Conservation (phyloP, 192 early-diverging fungal genomes). For the Mortierella hygrophila region DNA sequence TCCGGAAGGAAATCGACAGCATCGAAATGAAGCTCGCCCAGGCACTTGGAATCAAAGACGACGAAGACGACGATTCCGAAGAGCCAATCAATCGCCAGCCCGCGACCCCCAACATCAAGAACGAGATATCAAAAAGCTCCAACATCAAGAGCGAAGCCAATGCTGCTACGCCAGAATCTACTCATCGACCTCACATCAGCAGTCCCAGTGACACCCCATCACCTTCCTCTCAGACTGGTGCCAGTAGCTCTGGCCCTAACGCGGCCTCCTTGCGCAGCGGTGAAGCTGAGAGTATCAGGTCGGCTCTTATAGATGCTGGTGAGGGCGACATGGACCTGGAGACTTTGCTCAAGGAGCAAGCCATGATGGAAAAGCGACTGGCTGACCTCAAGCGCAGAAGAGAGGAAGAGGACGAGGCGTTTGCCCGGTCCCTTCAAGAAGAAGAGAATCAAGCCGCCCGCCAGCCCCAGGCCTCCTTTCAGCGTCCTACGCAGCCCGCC, state of each 20-base stretch:
- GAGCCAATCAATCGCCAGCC: background rate
- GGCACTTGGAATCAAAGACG: constrained; percentile 31
- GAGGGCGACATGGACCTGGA: constrained; percentile 39
- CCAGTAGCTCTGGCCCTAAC: background rate
- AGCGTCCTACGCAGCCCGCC: background rate
- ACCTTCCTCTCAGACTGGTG: constrained; percentile 21
- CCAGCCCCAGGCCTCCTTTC: background rate
- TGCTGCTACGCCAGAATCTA: constrained; percentile 12
- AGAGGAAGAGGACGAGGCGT: constrained; percentile 44
- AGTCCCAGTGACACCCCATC: constrained; percentile 21
- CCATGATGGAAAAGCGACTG: constrained; percentile 37
- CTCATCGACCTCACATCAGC: constrained; percentile 13
- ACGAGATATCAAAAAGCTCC: background rate
- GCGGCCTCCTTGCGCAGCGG: background rate
- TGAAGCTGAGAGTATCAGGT: constrained; percentile 21
- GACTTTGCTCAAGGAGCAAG: constrained; percentile 35
- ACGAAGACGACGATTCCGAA: constrained; percentile 13
- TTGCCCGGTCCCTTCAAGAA: constrained; percentile 41
- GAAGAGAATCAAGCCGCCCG: constrained; percentile 6
- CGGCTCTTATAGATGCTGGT: constrained; percentile 27
- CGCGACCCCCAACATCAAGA: background rate
- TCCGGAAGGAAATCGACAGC: constrained; percentile 18
- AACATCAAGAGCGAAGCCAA: background rate
- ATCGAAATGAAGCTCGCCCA: constrained; percentile 27
- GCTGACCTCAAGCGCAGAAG: constrained; percentile 38